These are phyloP conservation scores for Solanum sitiens DNA, from an alignment of 257 asterid genomes.

Conservation along the genomic window DNA sequence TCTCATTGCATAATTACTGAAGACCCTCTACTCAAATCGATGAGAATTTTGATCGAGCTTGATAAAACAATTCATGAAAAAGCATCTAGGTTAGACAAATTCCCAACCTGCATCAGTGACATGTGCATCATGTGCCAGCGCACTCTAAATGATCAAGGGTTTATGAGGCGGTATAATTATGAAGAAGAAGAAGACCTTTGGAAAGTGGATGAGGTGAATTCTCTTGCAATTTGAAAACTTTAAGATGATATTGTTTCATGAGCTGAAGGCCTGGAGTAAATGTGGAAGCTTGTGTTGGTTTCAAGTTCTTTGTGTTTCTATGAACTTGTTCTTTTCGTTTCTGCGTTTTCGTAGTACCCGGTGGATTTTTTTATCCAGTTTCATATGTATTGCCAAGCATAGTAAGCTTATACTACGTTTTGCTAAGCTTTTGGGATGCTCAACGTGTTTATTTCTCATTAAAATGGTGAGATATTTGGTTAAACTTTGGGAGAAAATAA, in stretches of 20 bases:
- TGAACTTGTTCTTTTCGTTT: too few relatives aligned
- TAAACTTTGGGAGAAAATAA: too few relatives aligned
- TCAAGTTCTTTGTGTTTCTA: too few relatives aligned
- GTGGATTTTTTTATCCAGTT: too few relatives aligned
- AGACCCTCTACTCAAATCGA: slow-evolving; percentile 24
- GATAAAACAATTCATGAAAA: slow-evolving; percentile 35
- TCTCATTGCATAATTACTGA: slow-evolving; percentile 62
- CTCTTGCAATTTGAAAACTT: slow-evolving; percentile 44
- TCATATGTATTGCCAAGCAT: too few relatives aligned
- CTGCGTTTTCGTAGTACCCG: too few relatives aligned
- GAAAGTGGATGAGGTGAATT: slow-evolving; percentile 66
- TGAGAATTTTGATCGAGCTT: slow-evolving; percentile 20
- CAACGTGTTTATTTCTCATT: too few relatives aligned
- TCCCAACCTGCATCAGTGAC: slow-evolving; percentile 43
- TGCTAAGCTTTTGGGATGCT: too few relatives aligned
- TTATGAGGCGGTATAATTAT: slow-evolving; percentile 76
- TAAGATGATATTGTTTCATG: neutral
- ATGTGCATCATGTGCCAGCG: slow-evolving; percentile 61
- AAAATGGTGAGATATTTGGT: too few relatives aligned
- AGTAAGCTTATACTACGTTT: too few relatives aligned
- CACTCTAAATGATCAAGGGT: slow-evolving; percentile 56
- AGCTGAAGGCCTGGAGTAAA: neutral
- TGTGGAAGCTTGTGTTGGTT: neutral
- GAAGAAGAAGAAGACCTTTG: slow-evolving; percentile 40
- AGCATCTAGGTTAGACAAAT: slow-evolving; percentile 33